phyloP scores from a whole-genome alignment of 305 asterid genomes.

The Fraxinus paxiana region DNA sequence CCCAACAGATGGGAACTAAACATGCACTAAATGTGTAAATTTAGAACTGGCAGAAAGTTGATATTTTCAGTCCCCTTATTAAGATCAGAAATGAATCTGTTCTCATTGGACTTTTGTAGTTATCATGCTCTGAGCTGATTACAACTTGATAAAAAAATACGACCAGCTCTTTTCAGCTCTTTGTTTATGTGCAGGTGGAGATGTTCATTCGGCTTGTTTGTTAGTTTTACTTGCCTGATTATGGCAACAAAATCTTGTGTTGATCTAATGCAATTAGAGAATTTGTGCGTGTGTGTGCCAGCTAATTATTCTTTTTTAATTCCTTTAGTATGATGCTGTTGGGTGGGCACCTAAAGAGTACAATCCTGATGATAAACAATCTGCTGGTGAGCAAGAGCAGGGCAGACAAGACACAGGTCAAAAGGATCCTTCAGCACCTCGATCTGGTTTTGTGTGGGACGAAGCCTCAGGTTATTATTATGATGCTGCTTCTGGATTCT shows the following conservation, averaged over 20 bases:
- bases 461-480: constrained; percentile 97
- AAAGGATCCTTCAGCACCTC: constrained; percentile 61
- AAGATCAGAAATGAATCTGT: background rate
- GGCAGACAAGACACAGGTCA: constrained; percentile 48
- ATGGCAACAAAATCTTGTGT: constrained; percentile 2
- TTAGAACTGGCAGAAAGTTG: background rate
- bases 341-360: constrained; percentile 99
- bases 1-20: background rate
- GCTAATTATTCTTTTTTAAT: constrained; percentile 17
- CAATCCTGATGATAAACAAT: constrained; percentile 74
- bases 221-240: constrained; percentile 2
- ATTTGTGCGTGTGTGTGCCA: background rate
- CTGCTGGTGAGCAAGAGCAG: constrained; percentile 54
- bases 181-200: background rate
- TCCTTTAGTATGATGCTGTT: constrained; percentile 81
- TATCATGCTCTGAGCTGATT: background rate
- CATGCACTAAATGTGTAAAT: background rate
- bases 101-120: background rate
- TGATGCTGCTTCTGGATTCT: constrained; percentile 96
- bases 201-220: background rate
- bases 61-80: background rate
- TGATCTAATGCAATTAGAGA: background rate
- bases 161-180: background rate
- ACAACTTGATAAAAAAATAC: background rate
- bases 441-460: constrained; percentile 96